Evolutionary conservation across 306 rosid species (phyloP), one percentile per base, ranked within the genome.

Genomic region (Trifolium dubium): DNA sequence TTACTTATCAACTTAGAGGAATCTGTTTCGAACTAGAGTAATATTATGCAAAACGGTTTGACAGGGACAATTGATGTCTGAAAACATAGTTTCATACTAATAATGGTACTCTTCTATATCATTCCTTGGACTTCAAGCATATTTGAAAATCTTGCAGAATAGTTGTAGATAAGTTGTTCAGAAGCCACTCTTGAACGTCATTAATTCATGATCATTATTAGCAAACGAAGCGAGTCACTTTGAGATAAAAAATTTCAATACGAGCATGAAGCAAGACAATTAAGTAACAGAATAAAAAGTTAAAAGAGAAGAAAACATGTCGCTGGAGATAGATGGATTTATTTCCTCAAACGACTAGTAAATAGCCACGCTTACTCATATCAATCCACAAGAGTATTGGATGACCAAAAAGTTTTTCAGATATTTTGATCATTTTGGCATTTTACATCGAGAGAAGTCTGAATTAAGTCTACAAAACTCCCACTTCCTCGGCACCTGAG

Each of bases 21-120:
- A 60, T 55, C 50, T 50, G 63, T 64, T 81, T 50, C 69, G 53
- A 67, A 55, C 67, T 82, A 65, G 65, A 11, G 17, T 73, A 53
- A 68, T 75, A 70, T 40, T 51, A 67, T 67, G 55, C 53, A 72
- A 14, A 64, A 80, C 47, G 69, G 41, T 60, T 72, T 73, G 23
- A 56, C 14, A 55, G 61, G 69, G 37, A 60, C 35, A 34, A 60
- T 18, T 8, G 64, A 35, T 77, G 58, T 13, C 58, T 23, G 41
- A 73, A 18, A 41, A 29, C 44, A 43, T 18, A 8, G 31, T 17
- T 12, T 67, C 54, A 66, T 64, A 49, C 19, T 65, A 39, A 50
- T 65, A 39, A 39, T 19, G 32, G 41, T 28, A n/a, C 37, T 69
- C 49, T 47, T 69, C 49, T 35, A 10, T 55, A 55, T 55, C n/a